Percentiles rank a stretch among this genome's conserved stretches.
phyloP scores from a whole-genome alignment of 139 green algal species.

The Coccomyxa sp. region DNA sequence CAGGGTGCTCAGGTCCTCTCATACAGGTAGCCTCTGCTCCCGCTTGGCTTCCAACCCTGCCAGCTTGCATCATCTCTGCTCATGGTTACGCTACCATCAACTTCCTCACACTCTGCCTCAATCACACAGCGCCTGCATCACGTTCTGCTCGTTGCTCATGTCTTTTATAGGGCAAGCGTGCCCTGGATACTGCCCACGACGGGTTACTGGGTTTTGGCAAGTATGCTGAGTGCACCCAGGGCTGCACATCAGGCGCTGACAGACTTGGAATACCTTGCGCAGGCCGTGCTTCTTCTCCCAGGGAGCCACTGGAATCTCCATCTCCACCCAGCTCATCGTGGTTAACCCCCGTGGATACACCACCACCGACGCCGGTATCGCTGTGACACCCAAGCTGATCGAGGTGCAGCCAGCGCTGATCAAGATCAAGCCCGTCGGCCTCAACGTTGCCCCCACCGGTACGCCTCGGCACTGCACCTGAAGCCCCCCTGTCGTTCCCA shows the following conservation, averaged over 20 bases:
- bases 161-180: too few relatives aligned
- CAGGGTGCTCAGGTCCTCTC: too few relatives aligned
- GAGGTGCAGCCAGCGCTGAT: background rate
- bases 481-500: background rate
- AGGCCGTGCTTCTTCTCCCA: background rate
- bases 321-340: background rate
- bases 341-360: background rate
- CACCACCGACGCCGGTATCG: background rate
- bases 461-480: background rate
- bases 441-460: background rate
- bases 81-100: too few relatives aligned
- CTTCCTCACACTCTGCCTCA: too few relatives aligned
- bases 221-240: too few relatives aligned
- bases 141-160: too few relatives aligned
- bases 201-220: too few relatives aligned
- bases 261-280: background rate
- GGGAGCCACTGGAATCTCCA: background rate
- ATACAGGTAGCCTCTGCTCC: too few relatives aligned
- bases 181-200: too few relatives aligned
- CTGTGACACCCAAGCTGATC: background rate
- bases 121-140: too few relatives aligned
- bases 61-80: too few relatives aligned
- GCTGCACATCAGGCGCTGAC: background rate
- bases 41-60: too few relatives aligned
- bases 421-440: background rate